Evolutionary conservation across 2,329 filamentous ascomycete species (phyloP), one percentile per base, ranked within the genome.

Genomic region (Thielaviopsis euricoi): DNA sequence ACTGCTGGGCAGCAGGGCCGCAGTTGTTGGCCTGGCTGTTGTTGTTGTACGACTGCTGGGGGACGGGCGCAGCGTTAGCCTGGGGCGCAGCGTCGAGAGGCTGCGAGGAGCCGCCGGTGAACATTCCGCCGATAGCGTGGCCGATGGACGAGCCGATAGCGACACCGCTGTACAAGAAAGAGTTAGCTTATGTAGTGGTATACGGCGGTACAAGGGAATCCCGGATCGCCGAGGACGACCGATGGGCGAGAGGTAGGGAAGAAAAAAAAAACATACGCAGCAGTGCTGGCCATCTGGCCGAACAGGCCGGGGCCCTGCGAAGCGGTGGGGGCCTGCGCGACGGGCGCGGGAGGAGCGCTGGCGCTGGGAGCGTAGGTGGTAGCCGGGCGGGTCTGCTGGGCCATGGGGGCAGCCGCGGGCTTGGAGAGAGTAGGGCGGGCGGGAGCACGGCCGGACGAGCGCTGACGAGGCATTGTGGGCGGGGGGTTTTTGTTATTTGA

Each of bases 271-370:
- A 83, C 89, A 76, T 85, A 97, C 91, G 93, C 93, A 71, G 93
- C 93, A 59, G 93, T 98, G 69, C 85, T 89, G 64, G 93, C 93
- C 87, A 98, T 96, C 78, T 97, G 89, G 60, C 89, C 91, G 65
- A 98, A 89, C 12, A 98, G 78, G 63, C 93, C 91, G 5, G 89
- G 84, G 26, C 89, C 87, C 64, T 85, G 78, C 57, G 80, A 79
- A n/a, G n/a, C n/a, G n/a, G n/a, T n/a, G 56, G 71, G 70, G 55
- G 74, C 71, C 53, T 73, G 70, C 57, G 72, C 70, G 52, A 76
- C 70, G 25, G 74, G 71, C 53, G 73, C 71, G 56, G 72, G 69
- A 60, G 80, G 72, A 56, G 74, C 67, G 40, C 67, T 61, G 58
- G 75, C 70, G 52, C 69, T 66, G 61, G 72, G 67, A 57, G 76